Conservation (phyloP, 768 basidiomycete genomes). For the Exidia glandulosa region DNA sequence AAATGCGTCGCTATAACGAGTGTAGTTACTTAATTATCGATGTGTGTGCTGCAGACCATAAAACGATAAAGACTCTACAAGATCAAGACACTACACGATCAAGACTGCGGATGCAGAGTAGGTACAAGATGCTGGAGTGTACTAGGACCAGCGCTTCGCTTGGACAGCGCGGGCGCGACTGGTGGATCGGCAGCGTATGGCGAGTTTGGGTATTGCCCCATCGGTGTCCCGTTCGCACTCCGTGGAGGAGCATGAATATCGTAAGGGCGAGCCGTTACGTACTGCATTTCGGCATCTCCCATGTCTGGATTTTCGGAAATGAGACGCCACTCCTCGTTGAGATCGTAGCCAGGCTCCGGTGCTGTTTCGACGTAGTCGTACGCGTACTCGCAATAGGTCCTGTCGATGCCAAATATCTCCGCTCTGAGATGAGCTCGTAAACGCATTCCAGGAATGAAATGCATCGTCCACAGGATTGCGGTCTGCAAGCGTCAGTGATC, state of each 20-base stretch:
- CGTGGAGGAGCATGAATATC: neutral
- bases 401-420: slow-evolving; percentile 20
- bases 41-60: no score
- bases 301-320: neutral
- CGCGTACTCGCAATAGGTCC: neutral
- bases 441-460: slow-evolving; percentile 69
- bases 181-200: no score
- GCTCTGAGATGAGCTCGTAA: slow-evolving; percentile 42
- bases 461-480: slow-evolving; percentile 80
- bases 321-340: neutral
- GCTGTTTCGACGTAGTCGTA: neutral
- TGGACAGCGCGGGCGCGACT: no score
- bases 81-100: no score
- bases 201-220: no score
- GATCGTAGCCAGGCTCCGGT: neutral
- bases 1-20: no score
- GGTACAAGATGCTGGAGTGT: no score
- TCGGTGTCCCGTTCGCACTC: no score
- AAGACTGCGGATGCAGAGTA: no score
- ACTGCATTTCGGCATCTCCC: neutral
- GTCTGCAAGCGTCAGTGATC: slow-evolving; percentile 22
- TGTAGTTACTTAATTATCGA: neutral
- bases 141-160: no score
- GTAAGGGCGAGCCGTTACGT: neutral
- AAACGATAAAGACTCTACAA: no score